Percentiles rank a stretch among this genome's conserved stretches.
These are phyloP conservation scores for Botrytis paeoniae DNA, from an alignment of 2,329 filamentous ascomycete genomes.

Conservation along the genomic window DNA sequence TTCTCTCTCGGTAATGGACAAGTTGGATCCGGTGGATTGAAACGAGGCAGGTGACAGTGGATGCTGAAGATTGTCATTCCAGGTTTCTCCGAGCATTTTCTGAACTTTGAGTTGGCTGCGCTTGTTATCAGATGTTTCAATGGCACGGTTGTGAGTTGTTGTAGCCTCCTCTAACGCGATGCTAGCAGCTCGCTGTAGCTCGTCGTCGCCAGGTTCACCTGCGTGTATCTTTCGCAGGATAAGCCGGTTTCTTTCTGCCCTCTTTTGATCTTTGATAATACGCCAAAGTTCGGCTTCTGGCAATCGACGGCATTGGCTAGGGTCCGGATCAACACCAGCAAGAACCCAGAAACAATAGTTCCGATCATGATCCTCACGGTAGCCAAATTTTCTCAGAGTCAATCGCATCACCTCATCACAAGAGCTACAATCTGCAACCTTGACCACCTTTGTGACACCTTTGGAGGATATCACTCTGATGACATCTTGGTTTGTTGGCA, in stretches of 20 bases:
- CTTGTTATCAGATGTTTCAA: slow-evolving; percentile 63
- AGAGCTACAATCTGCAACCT: slow-evolving; percentile 85
- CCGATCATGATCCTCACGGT: slow-evolving; percentile 85
- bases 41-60: slow-evolving; percentile 80
- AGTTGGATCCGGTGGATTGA: slow-evolving; percentile 41
- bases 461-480: slow-evolving; percentile 92
- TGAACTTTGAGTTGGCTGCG: slow-evolving; percentile 84
- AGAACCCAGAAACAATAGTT: slow-evolving; percentile 98
- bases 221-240: slow-evolving; percentile 91
- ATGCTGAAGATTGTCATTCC: slow-evolving; percentile 76
- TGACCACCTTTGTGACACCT: slow-evolving; percentile 89
- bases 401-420: slow-evolving; percentile 90
- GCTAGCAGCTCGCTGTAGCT: slow-evolving; percentile 80
- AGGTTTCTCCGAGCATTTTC: slow-evolving; percentile 82
- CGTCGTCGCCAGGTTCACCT: slow-evolving; percentile 82
- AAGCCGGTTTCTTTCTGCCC: slow-evolving; percentile 83
- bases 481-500: slow-evolving; percentile 82
- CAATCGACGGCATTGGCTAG: slow-evolving; percentile 75
- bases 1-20: slow-evolving; percentile 57
- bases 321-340: slow-evolving; percentile 78
- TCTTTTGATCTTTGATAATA: slow-evolving; percentile 81
- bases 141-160: slow-evolving; percentile 63
- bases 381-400: slow-evolving; percentile 80
- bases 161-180: slow-evolving; percentile 87
- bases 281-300: slow-evolving; percentile 86